Evolutionary conservation across 257 asterid genomes (phyloP), one percentile per base, ranked within the genome.

Genomic region (Plantago major): DNA sequence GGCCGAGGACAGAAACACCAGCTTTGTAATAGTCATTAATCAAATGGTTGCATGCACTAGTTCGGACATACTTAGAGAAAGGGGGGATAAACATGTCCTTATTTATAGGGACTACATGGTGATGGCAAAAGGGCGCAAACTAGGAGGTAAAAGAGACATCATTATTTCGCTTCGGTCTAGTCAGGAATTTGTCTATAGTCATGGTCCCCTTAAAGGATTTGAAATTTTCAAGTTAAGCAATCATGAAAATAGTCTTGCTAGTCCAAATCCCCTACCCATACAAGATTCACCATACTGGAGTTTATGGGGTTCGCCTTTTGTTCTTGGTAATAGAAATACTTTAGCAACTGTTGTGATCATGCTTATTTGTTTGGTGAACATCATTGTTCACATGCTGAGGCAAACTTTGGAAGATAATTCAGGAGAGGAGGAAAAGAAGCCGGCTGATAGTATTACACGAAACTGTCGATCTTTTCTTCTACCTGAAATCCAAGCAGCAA

Each of bases 141-240:
- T 42, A 55, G 77, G 79, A 70, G 82, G 84, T 33, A 79, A 76
- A 26, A 78, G 70, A 28, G 67, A 56, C 17, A 68, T 84, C 55
- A 66, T 63, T 18, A 55, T 84, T 75, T 72, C 81, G 55, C 57
- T 84, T 67, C 74, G 67, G 42, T 76, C 75, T 17, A 67, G 65
- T 16, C 65, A 60, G 46, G 65, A 53, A 11, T 10, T 67, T 17
- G 53, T 64, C 13, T 63, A 66, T 44, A 73, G 78, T 45, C 45
- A 49, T 6, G 82, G 65, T 18, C 71, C 71, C 55, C 60, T 81
- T 28, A 60, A 62, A 46, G 94, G 89, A 49, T 59, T 85, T 19
- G 84, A 82, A 62, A 67, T 85, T 33, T 71, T 79, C 37, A 84
- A 84, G 81, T 54, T 84, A 61, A 78, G 93, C 73, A 82, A 84